Evolutionary conservation across 768 basidiomycete genomes (phyloP), one percentile per base, ranked within the genome.

Genomic region (Kwoniella dejecticola): DNA sequence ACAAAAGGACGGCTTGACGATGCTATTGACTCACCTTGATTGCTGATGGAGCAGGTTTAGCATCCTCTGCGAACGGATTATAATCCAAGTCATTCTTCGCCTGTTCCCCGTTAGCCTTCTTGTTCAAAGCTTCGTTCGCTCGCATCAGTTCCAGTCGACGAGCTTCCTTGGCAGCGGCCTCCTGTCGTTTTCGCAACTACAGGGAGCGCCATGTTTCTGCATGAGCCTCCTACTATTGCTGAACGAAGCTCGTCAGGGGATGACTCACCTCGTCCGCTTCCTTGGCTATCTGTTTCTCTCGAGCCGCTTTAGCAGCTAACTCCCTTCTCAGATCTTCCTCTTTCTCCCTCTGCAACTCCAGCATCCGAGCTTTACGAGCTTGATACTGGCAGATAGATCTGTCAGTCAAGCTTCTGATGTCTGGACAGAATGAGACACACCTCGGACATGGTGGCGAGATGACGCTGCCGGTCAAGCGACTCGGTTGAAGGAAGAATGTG

Each of bases 11-110:
- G 17, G 15, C 15, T 38, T 45, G 24, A 5, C 13, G 6, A 24
- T 13, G 31, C 29, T 12, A 21, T 30, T 1, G 21, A 54, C 60
- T 15, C 30, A 62, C 60, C 60, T 62, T 62, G 30, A 40, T 17
- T 4, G 30, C 44, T 5, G 24, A 11, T 5, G 52, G 31, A 44
- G 46, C 27, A 45, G 41, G 41, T 47, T 61, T 52, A 27, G 42
- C 73, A 52, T 71, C 73, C 49, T 75, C 73, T 17, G 70, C 73
- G 57, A 75, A 75, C 1, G 73, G 73, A 57, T 75, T 52, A 44
- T 71, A 75, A 15, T 67, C 72, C 26, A 50, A 30, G 5, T 42
- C 41, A 15, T 40, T 31, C 19, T 54, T 53, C 41, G 23, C 31
- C 53, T 38, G 45, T 24, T 30, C 38, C 12, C 24, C 52, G 33